Evolutionary conservation across 345 rosid genomes (phyloP), one percentile per base, ranked within the genome.

Genomic region (Tarenaya hassleriana): DNA sequence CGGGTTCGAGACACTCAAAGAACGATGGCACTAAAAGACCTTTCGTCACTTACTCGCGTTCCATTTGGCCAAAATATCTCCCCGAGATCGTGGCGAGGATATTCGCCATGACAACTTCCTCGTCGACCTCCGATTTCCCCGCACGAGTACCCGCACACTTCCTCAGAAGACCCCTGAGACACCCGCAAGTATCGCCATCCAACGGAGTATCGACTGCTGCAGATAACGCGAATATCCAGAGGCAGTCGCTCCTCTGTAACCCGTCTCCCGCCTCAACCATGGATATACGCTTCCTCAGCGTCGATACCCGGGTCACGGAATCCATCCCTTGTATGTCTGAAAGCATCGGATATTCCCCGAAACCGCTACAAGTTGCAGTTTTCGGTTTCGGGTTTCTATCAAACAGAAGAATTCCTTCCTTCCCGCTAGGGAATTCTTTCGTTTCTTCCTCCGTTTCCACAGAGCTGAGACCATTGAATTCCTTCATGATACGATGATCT

Each of bases 71-170:
- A 34, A 88, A 92, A 35, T 65, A 88, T 69, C 60, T 79, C 56
- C 95, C 96, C 1, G 86, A 64, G 39, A 92, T 77, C 3, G 95
- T 81, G 43, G 75, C 83, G 29, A 92, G 68, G 47, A 92, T 81
- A 66, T 83, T 92, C 34, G 84, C 74, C 91, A 78, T 85, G 54
- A 34, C 31, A 24, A 58, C 75, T 60, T 92, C 95, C 58, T 85
- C 88, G 52, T 81, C 91, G 17, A 71, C 50, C 45, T 79, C 85
- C 2, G 72, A 73, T 64, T 79, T 84, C 18, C 16, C 71, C 7
- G 84, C 80, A 57, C 95, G 75, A 55, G 85, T 47, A 66, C 72
- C 77, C 1, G 97, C 88, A 53, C 98, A 88, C 45, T 85, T 85
- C 14, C 95, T 78, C 24, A 88, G 73, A 56, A 85, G 64, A 59